Evolutionary conservation across 164 flowering plant species (phyloP), one percentile per base, ranked within the genome.

Genomic region (Aristolochia contorta): DNA sequence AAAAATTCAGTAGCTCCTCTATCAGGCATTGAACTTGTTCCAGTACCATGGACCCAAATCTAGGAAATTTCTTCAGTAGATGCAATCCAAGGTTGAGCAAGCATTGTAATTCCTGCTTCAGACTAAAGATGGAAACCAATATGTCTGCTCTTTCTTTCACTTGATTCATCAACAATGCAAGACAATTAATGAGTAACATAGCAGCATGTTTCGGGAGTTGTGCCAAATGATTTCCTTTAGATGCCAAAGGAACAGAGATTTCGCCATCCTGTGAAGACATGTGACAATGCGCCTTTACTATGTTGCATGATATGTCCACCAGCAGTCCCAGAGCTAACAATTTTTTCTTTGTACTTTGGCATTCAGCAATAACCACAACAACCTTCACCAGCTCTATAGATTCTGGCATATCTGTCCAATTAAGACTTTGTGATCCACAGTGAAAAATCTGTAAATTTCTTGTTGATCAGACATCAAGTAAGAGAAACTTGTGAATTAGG

Each of bases 391-490:
- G 59, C 71, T 78, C 68, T 32, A 59, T 54, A 58, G 76, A 61
- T 51, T 79, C 85, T 54, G 66, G 61, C 43, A 64, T 51, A 56
- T 80, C 82, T 58, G 64, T 47, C 54, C 25, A 27, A 51, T 73
- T 63, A 22, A 69, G 53, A 55, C 41, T 60, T 16, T 68, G 65
- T 50, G 64, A 47, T 33, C 10, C n/a, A 62, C 47, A 62, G 10
- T 63, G 48, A 64, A 78, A 65, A 25, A 82, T 65, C 96, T 85
- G 83, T 74, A 79, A 58, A 60, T 58, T 16, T 23, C 63, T 22
- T 15, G 27, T n/a, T 10, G 43, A 37, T 37, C 20, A 50, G 19
- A 22, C 27, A 53, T n/a, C 9, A n/a, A 8, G 22, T 9, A 50
- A 50, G 4, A 22, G 22, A 50, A 50, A 50, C 12, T 1, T 50